These are phyloP conservation scores for Capsicum baccatum DNA, from an alignment of 257 asterid species.

Conservation along the genomic window DNA sequence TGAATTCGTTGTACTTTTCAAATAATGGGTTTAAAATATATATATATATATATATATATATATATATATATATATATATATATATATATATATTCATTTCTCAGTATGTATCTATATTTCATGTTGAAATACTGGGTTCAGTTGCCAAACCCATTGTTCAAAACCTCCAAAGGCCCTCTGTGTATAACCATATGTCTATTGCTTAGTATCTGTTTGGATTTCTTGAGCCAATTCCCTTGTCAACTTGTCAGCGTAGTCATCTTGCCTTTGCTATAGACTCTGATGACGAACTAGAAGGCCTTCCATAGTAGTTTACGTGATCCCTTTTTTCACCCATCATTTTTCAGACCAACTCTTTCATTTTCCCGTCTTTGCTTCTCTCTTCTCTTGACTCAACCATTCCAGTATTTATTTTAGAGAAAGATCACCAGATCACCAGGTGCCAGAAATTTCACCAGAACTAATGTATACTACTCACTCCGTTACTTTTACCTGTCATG, in stretches of 20 bases:
- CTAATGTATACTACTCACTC: neutral
- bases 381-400: too few species aligned
- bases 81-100: neutral
- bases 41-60: too few species aligned
- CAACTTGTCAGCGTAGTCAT: conserved; percentile 79
- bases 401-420: too few species aligned
- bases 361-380: too few species aligned
- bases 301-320: too few species aligned
- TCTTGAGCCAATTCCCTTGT: conserved; percentile 75
- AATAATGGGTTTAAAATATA: neutral
- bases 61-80: too few species aligned
- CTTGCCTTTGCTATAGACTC: conserved; percentile 71
- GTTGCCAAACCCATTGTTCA: neutral
- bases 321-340: too few species aligned
- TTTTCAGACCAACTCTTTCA: too few species aligned
- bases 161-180: neutral
- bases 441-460: too few species aligned
- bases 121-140: neutral
- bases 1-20: neutral
- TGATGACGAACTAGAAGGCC: conserved; percentile 78
- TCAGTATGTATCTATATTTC: neutral
- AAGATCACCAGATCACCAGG: too few species aligned
- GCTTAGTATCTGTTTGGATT: conserved; percentile 52
- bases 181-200: neutral
- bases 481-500: too few species aligned